Conservation (phyloP, 495 filamentous ascomycete genomes). For the Physcia stellaris region DNA sequence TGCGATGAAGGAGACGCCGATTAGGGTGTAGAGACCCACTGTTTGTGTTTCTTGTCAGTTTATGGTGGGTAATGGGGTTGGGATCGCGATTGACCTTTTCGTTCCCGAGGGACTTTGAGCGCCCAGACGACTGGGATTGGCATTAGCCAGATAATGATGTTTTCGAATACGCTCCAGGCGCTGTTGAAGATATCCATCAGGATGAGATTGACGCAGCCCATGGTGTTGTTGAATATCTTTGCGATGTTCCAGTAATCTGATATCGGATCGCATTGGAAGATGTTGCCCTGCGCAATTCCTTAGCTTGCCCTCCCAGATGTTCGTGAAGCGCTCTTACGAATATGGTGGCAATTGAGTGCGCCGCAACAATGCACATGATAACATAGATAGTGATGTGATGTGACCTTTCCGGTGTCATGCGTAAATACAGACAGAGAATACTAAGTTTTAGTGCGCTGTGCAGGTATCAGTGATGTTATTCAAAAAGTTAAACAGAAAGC, state of each 20-base stretch:
- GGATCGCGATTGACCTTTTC: neutral
- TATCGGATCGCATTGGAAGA: conserved; percentile 9
- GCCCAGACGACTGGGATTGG: conserved; percentile 10
- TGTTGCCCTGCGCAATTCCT: conserved; percentile 1
- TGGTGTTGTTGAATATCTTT: conserved; percentile 4
- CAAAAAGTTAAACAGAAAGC: neutral
- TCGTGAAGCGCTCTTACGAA: conserved; percentile 10
- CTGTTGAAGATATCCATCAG: conserved; percentile 8
- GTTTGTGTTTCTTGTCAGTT: conserved; percentile 2
- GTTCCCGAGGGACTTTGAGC: conserved; percentile 4
- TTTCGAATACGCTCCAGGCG: conserved; percentile 9
- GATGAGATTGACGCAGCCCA: conserved; percentile 8
- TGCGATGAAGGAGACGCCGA: conserved; percentile 6
- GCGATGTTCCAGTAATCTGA: conserved; percentile 5
- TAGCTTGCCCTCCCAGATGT: neutral
- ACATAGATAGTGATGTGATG: conserved; percentile 18
- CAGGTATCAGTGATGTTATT: neutral
- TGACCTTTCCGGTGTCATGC: conserved; percentile 18
- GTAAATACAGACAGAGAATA: conserved; percentile 22
- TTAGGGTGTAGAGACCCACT: conserved; percentile 6
- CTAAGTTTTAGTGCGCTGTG: conserved; percentile 18
- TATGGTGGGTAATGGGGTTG: neutral
- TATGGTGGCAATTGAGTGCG: conserved; percentile 15
- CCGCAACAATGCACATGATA: conserved; percentile 12
- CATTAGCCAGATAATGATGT: conserved; percentile 9